Base-by-base conservation (phyloP, 805 yeast genomes). In the Komagataella kurtzmanii region DNA sequence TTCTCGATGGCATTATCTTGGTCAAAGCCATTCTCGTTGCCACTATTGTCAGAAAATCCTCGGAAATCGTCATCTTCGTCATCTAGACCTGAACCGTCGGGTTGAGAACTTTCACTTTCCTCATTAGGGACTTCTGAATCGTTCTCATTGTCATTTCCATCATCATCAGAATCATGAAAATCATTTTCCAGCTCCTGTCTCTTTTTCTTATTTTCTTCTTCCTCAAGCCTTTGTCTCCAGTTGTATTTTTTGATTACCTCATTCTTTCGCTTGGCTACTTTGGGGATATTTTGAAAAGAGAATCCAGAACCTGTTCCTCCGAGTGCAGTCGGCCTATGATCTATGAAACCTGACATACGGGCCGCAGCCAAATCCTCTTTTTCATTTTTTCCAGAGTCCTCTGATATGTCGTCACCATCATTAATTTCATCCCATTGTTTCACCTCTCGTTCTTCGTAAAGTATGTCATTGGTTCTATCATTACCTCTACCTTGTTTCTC, bases 401-500 rank as follows among this genome's bases (percentile, higher is more conserved):
- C 63, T 23, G 57, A 62, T 40, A 47, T 23, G 44, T 51, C 51
- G 45, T 57, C 60, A 49, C 68, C 71, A 46, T 58, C 54, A 50
- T 66, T 63, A 43, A 64, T 63, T 45, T 69, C 72, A 43, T 72
- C 72, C 89, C 89, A 85, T 24, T 77, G 82, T 58, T 74, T 77
- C 2, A 79, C 76, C 44, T 73, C 77, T 55, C 83, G 73, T 59
- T 82, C 81, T 63, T 87, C 95, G 60, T 85, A 87, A 24, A 87
- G 65, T 18, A 87, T 72, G 19, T 76, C 82, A 49, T 68, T 72
- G 0, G 88, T 82, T 43, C 68, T 65, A 1, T 81, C 88, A 61
- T 76, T 78, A 1, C 77, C 83, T 53, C 84, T 71, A 1, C 96
- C 96, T 60, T 80, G 81, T 53, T 73, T 73, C 60, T 88, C 96